These are phyloP conservation scores for Plenodomus lindquistii DNA, from an alignment of 2,329 filamentous ascomycete species.

Conservation along the genomic window DNA sequence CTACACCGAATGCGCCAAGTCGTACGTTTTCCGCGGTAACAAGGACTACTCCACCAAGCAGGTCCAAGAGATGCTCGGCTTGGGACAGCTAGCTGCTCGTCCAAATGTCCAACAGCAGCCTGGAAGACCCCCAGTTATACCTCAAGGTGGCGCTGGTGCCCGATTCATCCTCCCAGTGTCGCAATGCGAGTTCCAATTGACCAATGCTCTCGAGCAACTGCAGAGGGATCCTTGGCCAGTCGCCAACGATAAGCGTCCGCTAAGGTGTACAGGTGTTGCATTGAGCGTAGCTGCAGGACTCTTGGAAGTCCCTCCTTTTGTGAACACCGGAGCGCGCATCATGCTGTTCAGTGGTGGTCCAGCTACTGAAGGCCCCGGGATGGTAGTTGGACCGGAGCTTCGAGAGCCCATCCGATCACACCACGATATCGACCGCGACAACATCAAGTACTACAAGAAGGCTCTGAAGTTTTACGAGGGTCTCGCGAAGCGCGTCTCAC, in stretches of 20 bases:
- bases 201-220: conserved; percentile 90
- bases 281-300: conserved; percentile 91
- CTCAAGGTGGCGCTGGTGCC: conserved; percentile 78
- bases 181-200: conserved; percentile 96
- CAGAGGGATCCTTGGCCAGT: conserved; percentile 98
- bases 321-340: conserved; percentile 90
- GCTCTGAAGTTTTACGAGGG: conserved; percentile 97
- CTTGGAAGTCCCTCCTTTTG: conserved; percentile 84
- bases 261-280: conserved; percentile 95
- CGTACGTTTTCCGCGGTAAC: conserved; percentile 95
- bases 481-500: conserved; percentile 88
- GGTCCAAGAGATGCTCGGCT: conserved; percentile 98
- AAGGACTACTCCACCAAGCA: conserved; percentile 99
- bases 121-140: conserved; percentile 65
- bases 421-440: conserved; percentile 97
- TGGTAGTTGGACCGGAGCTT: conserved; percentile 94
- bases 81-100: conserved; percentile 72
- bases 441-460: conserved; percentile 99
- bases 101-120: conserved; percentile 71
- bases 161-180: conserved; percentile 93
- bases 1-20: conserved; percentile 97
- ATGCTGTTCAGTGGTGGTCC: conserved; percentile 97
- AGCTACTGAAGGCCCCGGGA: conserved; percentile 92
- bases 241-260: conserved; percentile 83
- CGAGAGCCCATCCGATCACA: conserved; percentile 97